These are phyloP conservation scores for Helianthus annuus DNA, from an alignment of 129 eudicot genomes.

Conservation along the genomic window DNA sequence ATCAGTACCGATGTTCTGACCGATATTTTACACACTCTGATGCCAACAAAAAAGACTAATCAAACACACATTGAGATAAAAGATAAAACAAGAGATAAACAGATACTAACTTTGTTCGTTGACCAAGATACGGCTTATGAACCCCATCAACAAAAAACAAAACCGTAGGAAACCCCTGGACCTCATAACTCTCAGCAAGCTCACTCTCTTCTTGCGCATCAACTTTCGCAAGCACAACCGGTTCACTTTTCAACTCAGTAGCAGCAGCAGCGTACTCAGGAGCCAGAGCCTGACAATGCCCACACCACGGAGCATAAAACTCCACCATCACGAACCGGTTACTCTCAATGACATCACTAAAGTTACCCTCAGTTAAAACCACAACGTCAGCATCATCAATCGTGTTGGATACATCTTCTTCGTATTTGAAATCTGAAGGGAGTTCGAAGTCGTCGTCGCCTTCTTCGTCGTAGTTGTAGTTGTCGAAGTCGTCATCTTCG, in stretches of 20 bases:
- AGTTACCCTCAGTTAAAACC: conserved; percentile 72
- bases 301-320: conserved; percentile 98
- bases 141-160: conserved; percentile 75
- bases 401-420: conserved; percentile 28
- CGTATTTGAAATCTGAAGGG: conserved; percentile 39
- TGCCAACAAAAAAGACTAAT: too few relatives aligned
- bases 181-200: conserved; percentile 69
- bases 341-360: conserved; percentile 52
- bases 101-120: conserved; percentile 67
- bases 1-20: too few relatives aligned
- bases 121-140: conserved; percentile 71
- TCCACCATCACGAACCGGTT: conserved; percentile 89
- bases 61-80: too few relatives aligned
- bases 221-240: conserved; percentile 77
- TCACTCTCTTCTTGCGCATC: conserved; percentile 85
- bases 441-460: conserved; percentile 62
- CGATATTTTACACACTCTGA: too few relatives aligned
- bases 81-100: background rate
- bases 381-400: conserved; percentile 84
- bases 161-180: conserved; percentile 86
- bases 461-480: conserved; percentile 38
- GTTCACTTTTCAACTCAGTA: conserved; percentile 56
- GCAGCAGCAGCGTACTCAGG: conserved; percentile 99
- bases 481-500: conserved; percentile 55
- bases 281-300: conserved; percentile 81